These are phyloP conservation scores for Kalanchoe fedtschenkoi DNA, from an alignment of 164 flowering plant species.

Conservation along the genomic window DNA sequence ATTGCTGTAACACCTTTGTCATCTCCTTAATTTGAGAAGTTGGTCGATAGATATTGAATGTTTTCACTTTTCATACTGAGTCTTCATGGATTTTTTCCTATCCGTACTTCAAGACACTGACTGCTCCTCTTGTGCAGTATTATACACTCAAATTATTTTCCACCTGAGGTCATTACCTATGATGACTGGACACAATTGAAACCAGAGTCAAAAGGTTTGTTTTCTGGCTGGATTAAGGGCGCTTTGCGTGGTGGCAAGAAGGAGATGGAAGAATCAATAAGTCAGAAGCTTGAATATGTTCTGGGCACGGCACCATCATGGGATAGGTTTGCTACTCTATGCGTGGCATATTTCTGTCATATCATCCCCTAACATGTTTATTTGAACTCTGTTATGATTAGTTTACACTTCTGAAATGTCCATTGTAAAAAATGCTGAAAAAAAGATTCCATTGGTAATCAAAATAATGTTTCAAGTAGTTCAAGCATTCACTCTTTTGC, in stretches of 20 bases:
- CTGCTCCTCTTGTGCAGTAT: slow-evolving; percentile 28
- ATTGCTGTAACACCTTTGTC: not conserved
- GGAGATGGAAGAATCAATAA: slow-evolving; percentile 57
- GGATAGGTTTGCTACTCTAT: slow-evolving; percentile 61
- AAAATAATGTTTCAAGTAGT: not conserved
- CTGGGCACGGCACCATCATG: slow-evolving; percentile 82
- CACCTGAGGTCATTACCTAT: slow-evolving; percentile 69
- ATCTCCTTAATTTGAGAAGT: not conserved
- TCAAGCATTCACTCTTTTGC: not conserved
- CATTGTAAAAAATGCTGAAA: not conserved
- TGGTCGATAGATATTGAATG: not conserved
- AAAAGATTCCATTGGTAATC: not conserved
- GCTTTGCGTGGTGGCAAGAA: slow-evolving; percentile 59
- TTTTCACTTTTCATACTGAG: not conserved
- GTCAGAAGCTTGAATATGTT: slow-evolving; percentile 47
- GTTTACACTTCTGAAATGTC: not conserved
- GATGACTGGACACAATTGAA: slow-evolving; percentile 62
- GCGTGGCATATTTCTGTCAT: not conserved
- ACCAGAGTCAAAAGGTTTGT: slow-evolving; percentile 39
- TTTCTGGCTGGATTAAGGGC: slow-evolving; percentile 83
- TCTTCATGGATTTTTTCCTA: not conserved
- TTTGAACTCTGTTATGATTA: not conserved
- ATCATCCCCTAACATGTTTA: not conserved
- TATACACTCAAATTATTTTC: slow-evolving; percentile 29
- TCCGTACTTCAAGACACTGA: not conserved